Conservation (phyloP, 805 yeast genomes). For the Ogataea trehalophila region DNA sequence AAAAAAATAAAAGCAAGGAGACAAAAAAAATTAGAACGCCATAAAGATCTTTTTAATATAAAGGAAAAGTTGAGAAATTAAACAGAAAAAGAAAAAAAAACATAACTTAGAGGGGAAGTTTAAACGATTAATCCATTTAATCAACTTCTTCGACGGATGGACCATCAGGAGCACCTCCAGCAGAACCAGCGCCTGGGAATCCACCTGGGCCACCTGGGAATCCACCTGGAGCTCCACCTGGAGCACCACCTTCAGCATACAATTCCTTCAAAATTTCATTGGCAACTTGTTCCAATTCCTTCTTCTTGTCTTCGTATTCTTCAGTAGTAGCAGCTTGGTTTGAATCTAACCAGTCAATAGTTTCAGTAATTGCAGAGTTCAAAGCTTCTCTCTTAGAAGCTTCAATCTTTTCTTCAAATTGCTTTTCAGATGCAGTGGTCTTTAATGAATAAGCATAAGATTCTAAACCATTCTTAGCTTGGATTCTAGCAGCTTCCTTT, state of each 20-base stretch:
- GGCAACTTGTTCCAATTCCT: constrained; percentile 92
- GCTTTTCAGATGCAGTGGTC: constrained; percentile 38
- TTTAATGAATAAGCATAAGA: constrained; percentile 53
- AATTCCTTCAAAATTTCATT: constrained; percentile 97
- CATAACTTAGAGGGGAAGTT: neutral
- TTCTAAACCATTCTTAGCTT: constrained; percentile 54
- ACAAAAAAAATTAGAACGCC: neutral
- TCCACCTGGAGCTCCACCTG: constrained; percentile 39
- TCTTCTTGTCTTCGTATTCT: constrained; percentile 89
- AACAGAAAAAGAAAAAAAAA: neutral
- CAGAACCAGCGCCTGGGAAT: constrained; percentile 37
- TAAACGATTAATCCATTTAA: constrained; percentile 29
- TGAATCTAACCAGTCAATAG: constrained; percentile 83
- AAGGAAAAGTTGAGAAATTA: neutral
- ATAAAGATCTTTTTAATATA: neutral
- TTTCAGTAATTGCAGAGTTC: constrained; percentile 72
- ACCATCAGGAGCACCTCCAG: constrained; percentile 54
- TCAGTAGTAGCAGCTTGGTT: constrained; percentile 91
- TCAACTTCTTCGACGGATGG: constrained; percentile 84
- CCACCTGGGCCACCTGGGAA: constrained; percentile 34
- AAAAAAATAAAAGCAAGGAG: neutral
- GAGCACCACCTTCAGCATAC: constrained; percentile 90
- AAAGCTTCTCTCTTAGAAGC: constrained; percentile 51
- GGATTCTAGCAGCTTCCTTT: constrained; percentile 51
- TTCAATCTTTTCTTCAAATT: constrained; percentile 33